phyloP scores from a whole-genome alignment of 1,284 basidiomycete genomes.

The Trametes versicolor region DNA sequence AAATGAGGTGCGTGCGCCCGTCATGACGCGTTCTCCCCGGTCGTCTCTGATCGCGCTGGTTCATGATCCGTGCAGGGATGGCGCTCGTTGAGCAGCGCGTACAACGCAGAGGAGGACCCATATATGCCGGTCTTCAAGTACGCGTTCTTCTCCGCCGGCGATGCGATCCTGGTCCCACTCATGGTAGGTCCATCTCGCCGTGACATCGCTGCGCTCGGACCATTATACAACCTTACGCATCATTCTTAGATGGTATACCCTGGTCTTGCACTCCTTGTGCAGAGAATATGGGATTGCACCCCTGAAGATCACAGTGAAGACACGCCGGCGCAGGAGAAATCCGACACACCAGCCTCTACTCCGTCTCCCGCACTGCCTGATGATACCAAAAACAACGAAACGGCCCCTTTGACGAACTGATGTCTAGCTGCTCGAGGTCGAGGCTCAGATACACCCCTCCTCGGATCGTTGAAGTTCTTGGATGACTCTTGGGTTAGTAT shows the following conservation, averaged over 20 bases:
- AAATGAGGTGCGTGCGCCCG: neutral
- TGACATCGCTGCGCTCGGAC: too few relatives aligned
- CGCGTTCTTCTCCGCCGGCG: neutral
- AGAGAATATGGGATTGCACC: neutral
- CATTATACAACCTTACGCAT: too few relatives aligned
- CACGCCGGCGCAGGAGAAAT: neutral
- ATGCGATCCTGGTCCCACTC: neutral
- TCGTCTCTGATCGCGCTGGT: neutral
- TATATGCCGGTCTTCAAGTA: neutral
- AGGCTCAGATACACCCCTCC: too few relatives aligned
- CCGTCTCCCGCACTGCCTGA: neutral
- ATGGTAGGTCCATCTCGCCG: too few relatives aligned
- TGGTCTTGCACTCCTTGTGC: neutral
- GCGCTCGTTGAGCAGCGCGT: neutral
- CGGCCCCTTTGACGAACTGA: too few relatives aligned
- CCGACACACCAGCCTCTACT: neutral
- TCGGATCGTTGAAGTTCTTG: too few relatives aligned
- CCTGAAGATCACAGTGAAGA: neutral
- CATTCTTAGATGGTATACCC: slow-evolving; percentile 1
- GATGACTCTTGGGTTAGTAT: too few relatives aligned
- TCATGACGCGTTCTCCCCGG: neutral
- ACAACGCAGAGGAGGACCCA: neutral
- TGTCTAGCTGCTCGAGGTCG: too few relatives aligned
- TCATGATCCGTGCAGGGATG: neutral
- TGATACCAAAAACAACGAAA: too few relatives aligned